Conservation (phyloP, 2,329 filamentous ascomycete genomes). For the Fusarium armeniacum region DNA sequence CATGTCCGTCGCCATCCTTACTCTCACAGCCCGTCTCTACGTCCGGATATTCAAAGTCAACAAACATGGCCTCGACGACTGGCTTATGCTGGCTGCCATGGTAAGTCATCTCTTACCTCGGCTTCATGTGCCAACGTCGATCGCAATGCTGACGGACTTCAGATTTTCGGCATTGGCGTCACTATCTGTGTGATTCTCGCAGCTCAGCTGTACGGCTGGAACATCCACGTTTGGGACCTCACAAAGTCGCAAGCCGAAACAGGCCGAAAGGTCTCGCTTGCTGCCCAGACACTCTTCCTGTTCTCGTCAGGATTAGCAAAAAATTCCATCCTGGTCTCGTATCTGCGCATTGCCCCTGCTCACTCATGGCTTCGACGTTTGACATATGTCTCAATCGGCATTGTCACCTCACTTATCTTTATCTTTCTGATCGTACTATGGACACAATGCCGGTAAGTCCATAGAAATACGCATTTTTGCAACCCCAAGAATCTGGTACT, state of each 20-base stretch:
- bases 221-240: conserved; percentile 57
- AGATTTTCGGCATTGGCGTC: conserved; percentile 55
- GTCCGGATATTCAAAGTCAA: conserved; percentile 55
- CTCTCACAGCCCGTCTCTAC: conserved; percentile 56
- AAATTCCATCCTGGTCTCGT: conserved; percentile 58
- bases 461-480: not conserved
- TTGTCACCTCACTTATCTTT: conserved; percentile 51
- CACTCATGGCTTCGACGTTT: conserved; percentile 53
- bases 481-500: not conserved
- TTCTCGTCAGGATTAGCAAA: conserved; percentile 57
- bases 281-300: conserved; percentile 58
- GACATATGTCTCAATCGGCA: conserved; percentile 49
- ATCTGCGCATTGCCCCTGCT: conserved; percentile 57
- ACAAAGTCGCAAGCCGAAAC: conserved; percentile 46
- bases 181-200: conserved; percentile 56
- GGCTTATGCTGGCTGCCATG: conserved; percentile 58
- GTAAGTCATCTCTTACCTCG: conserved; percentile 47
- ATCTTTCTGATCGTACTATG: conserved; percentile 55
- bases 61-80: conserved; percentile 57
- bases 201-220: conserved; percentile 55
- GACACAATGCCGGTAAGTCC: conserved; percentile 55
- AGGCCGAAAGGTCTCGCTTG: conserved; percentile 57
- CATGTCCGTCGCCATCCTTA: conserved; percentile 54
- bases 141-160: conserved; percentile 30
- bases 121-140: conserved; percentile 25